Evolutionary conservation across 345 rosid genomes (phyloP).

Genomic region (Populus nigra): DNA sequence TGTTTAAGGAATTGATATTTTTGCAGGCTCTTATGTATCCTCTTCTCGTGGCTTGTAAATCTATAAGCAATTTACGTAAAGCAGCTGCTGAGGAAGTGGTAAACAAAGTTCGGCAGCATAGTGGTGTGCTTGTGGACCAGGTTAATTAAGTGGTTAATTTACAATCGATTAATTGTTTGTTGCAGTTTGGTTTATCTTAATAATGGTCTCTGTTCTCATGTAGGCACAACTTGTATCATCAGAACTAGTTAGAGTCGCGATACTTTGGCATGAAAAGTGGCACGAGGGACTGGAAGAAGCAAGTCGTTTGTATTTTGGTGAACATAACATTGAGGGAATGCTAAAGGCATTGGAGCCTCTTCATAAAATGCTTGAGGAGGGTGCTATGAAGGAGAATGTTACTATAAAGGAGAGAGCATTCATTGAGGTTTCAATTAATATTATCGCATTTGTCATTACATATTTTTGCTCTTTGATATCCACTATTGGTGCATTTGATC

Average conservation of each 20-base stretch:
- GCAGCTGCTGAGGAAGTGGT: conserved; percentile 99
- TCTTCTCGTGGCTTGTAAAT: conserved; percentile 97
- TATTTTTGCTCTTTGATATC: background rate
- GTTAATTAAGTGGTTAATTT: conserved; percentile 34
- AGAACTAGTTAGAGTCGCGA: conserved; percentile 92
- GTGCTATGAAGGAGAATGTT: conserved; percentile 62
- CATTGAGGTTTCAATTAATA: conserved; percentile 61
- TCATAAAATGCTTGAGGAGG: conserved; percentile 90
- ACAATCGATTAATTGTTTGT: background rate
- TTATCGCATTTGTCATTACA: background rate
- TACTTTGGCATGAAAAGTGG: conserved; percentile 99
- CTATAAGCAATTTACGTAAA: conserved; percentile 86
- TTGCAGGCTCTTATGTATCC: conserved; percentile 98
- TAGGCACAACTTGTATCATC: conserved; percentile 96
- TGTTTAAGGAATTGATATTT: conserved; percentile 10
- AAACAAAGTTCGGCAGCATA: conserved; percentile 92
- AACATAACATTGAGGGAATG: conserved; percentile 96
- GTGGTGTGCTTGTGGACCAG: conserved; percentile 94
- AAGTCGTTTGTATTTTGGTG: conserved; percentile 95
- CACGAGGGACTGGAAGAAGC: conserved; percentile 99
- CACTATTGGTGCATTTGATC: background rate
- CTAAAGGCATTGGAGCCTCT: conserved; percentile 88
- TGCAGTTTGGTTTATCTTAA: background rate
- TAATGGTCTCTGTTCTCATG: conserved; percentile 11
- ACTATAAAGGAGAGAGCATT: conserved; percentile 89